A percentile compares a stretch with the other conserved stretches of the same genome.
Evolutionary conservation across 2,329 filamentous ascomycete species (phyloP).

Genomic region (Aplosporella prunicola): DNA sequence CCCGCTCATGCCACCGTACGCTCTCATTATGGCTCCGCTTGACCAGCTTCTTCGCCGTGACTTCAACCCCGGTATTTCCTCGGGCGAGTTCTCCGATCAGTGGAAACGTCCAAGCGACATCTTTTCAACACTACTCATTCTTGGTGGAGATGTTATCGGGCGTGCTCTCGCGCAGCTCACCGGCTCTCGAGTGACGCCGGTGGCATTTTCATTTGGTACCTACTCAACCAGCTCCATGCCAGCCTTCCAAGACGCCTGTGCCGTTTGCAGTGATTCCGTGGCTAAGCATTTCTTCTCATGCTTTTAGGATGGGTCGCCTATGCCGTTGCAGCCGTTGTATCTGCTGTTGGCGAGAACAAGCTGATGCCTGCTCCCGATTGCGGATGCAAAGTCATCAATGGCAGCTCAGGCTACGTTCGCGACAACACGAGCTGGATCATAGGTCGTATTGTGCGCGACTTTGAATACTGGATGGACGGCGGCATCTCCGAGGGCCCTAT

Average conservation of each 20-base stretch:
- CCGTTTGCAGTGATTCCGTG: too few relatives aligned
- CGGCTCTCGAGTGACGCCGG: conserved; percentile 21
- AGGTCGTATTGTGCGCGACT: conserved; percentile 35
- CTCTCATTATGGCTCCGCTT: too few relatives aligned
- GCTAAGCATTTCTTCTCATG: too few relatives aligned
- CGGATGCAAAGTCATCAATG: conserved; percentile 28
- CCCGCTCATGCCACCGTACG: too few relatives aligned
- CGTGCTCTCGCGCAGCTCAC: conserved; percentile 26
- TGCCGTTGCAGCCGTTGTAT: conserved; percentile 20
- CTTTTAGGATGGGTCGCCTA: conserved; percentile 34
- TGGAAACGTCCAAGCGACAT: conserved; percentile 19
- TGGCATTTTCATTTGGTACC: conserved; percentile 28
- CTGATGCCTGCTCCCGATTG: conserved; percentile 31
- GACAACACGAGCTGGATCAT: conserved; percentile 36
- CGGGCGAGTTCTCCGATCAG: not conserved
- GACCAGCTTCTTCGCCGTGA: too few relatives aligned
- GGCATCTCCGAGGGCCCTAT: too few relatives aligned
- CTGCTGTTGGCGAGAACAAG: conserved; percentile 24
- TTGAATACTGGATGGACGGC: conserved; percentile 28
- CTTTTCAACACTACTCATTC: conserved; percentile 27
- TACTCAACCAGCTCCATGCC: not conserved
- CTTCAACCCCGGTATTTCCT: not conserved
- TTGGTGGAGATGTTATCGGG: conserved; percentile 29
- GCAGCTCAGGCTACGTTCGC: conserved; percentile 27
- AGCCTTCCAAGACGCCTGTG: not conserved